A percentile compares a stretch with the other conserved stretches of the same genome.
These are phyloP conservation scores for Colletotrichum higginsianum DNA, from an alignment of 2,329 filamentous ascomycete species.

Conservation along the genomic window DNA sequence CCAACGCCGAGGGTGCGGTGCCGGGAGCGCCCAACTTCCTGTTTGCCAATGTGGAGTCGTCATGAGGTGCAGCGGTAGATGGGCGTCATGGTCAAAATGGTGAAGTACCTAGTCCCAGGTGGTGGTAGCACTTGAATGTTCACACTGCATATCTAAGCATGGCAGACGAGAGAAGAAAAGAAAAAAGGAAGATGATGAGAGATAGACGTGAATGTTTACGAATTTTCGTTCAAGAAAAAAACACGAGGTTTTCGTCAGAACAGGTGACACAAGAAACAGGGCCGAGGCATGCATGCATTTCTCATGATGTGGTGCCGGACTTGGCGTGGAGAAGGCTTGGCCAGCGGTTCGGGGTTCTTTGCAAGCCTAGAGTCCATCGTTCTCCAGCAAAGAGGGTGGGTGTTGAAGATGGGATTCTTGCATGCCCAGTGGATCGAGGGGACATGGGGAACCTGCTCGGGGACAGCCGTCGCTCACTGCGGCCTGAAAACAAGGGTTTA, in stretches of 20 bases:
- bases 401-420: not conserved
- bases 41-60: conserved; percentile 82
- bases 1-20: conserved; percentile 79
- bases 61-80: conserved; percentile 18
- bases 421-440: not conserved
- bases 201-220: conserved; percentile 23
- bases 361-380: not conserved
- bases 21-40: conserved; percentile 87
- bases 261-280: not conserved
- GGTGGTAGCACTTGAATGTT: not conserved
- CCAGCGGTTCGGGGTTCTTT: not conserved
- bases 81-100: not conserved
- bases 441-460: not conserved
- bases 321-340: not conserved
- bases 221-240: conserved; percentile 9
- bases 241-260: too few species aligned
- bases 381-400: not conserved
- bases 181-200: conserved; percentile 19
- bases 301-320: conserved; percentile 7
- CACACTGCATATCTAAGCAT: not conserved
- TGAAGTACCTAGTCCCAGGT: not conserved
- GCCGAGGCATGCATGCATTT: conserved; percentile 1
- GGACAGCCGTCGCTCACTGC: not conserved
- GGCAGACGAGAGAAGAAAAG: not conserved
- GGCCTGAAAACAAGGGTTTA: conserved; percentile 24